Conservation (phyloP, 352 stramenopile species). For the Phytophthora hibernalis region DNA sequence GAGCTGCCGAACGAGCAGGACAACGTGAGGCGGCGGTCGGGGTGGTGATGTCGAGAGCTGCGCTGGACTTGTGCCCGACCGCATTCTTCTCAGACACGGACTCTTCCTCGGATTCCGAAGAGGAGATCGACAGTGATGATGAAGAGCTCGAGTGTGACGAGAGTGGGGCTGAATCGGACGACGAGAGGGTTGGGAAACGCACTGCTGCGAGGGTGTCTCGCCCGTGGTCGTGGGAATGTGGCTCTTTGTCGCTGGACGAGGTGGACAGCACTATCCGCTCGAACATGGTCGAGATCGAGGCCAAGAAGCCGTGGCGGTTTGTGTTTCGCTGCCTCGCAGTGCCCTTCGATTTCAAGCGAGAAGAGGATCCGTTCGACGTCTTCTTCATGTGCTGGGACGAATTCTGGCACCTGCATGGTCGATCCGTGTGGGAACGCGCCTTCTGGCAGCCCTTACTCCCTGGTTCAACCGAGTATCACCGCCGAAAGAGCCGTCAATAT, state of each 20-base stretch:
- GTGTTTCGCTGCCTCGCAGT: constrained; percentile 54
- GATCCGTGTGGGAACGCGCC: constrained; percentile 55
- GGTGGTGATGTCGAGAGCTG: constrained; percentile 2
- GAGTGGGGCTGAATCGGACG: constrained; percentile 10
- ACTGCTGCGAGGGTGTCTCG: background rate
- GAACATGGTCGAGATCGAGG: constrained; percentile 36
- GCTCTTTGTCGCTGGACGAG: constrained; percentile 20
- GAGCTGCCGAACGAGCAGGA: constrained; percentile 5
- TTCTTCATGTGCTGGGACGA: constrained; percentile 61
- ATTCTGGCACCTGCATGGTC: constrained; percentile 52
- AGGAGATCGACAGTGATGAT: constrained; percentile 1
- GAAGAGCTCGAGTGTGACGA: constrained; percentile 8
- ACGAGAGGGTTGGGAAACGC: background rate
- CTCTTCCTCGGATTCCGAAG: constrained; percentile 15
- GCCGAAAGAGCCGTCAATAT: constrained; percentile 43
- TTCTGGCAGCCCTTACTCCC: constrained; percentile 49
- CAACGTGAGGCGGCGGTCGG: background rate
- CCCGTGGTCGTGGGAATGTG: constrained; percentile 12
- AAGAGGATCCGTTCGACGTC: constrained; percentile 43
- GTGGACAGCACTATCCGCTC: constrained; percentile 32
- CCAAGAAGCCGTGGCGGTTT: constrained; percentile 50
- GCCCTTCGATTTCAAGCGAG: constrained; percentile 38
- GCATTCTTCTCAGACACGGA: constrained; percentile 1
- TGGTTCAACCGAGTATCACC: constrained; percentile 33
- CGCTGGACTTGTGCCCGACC: constrained; percentile 20